phyloP scores from a whole-genome alignment of 176 grass and related monocot genomes.

The Poa annua region DNA sequence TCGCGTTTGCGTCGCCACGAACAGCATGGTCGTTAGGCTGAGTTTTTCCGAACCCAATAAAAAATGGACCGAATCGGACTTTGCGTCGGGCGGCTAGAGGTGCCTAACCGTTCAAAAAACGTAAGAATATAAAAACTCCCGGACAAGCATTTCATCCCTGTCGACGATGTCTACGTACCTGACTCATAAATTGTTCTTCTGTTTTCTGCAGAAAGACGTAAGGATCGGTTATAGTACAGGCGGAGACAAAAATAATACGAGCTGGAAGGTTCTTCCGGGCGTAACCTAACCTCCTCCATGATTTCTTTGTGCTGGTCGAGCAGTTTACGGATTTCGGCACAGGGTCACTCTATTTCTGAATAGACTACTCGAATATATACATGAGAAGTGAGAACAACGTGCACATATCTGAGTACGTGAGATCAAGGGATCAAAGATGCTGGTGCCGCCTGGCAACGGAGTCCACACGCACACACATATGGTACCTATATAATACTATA shows the following conservation, averaged over 20 bases:
- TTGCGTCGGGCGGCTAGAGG: too few species aligned
- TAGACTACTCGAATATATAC: background rate
- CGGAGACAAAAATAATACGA: background rate
- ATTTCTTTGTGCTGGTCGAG: background rate
- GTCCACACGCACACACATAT: too few species aligned
- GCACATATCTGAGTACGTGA: too few species aligned
- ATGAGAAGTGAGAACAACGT: too few species aligned
- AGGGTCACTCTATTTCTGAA: background rate
- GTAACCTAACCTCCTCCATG: background rate
- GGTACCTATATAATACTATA: too few species aligned
- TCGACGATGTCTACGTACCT: background rate
- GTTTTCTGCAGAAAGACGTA: background rate
- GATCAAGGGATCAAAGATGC: too few species aligned
- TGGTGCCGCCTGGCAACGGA: too few species aligned
- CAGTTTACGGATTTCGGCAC: background rate
- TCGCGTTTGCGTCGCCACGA: too few species aligned
- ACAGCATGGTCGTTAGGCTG: too few species aligned
- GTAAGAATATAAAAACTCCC: background rate
- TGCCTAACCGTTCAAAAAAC: too few species aligned
- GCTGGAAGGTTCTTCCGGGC: constrained; percentile 1
- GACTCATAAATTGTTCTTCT: background rate
- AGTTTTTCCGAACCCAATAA: too few species aligned
- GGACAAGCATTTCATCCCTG: constrained; percentile 34
- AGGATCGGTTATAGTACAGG: background rate
- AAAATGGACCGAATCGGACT: too few species aligned